Evolutionary conservation across 2,329 filamentous ascomycete species (phyloP), one percentile per base, ranked within the genome.

Genomic region (Lecanicillium sp.): DNA sequence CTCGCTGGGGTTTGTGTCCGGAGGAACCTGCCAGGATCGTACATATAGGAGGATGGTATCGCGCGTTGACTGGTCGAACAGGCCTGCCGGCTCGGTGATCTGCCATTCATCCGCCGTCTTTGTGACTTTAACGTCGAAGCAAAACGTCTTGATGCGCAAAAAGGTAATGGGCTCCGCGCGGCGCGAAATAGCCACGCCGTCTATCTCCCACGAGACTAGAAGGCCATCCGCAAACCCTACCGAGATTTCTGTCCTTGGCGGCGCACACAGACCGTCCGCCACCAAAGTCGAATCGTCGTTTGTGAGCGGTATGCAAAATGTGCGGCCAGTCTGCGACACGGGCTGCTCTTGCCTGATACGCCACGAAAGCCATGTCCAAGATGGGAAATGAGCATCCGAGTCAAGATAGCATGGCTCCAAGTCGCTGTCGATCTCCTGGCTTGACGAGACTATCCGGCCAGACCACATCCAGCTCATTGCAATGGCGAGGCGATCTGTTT

Each of bases 341-440:
- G 56, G 48, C 33, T 55, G 56, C 2, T 56, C 58, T 2, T 52
- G 45, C 3, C 62, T 58, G 7, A 59, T 51, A 21, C 58, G 59
- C 66, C 66, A 68, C 4, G 63, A 58, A 6, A 68, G 60, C 66
- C 66, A 68, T 4, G 63, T 65, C 66, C 65, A 68, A 0, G 65
- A 67, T 2, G 65, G 65, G 37, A 62, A 66, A 3, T 15, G 39
- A 10, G 26, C 23, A 4, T 21, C 5, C 19, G 55, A 44, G 20
- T 55, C 57, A 14, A 59, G 55, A 30, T 56, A 56, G 36, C 36
- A 44, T 4, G 47, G 21, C 29, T 41, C 37, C 6, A 37, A 14
- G n/a, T 46, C 36, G 19, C 10, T 30, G n/a, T 39, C n/a, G 5
- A 29, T 20, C 27, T 35, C 14, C 20, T 33, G 27, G 7, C 35